A percentile compares a stretch with the other conserved stretches of the same genome.
These are phyloP conservation scores for Trametes maxima DNA, from an alignment of 768 basidiomycete species.

Conservation along the genomic window DNA sequence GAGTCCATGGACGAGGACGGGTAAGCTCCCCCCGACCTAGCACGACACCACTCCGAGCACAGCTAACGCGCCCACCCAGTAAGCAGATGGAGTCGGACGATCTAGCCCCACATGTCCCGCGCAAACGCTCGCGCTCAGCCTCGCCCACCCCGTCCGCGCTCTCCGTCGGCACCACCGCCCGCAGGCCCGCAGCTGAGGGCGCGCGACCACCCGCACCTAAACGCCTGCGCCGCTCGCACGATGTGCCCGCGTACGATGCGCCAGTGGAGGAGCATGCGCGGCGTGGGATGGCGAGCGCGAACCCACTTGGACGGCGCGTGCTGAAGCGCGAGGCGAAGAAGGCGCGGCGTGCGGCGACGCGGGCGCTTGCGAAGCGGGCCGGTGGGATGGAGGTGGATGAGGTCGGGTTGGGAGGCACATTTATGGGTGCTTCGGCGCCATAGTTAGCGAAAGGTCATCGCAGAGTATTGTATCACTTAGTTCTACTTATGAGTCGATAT, in stretches of 20 bases:
- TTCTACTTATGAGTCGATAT: too few relatives aligned
- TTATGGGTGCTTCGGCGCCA: slow-evolving; percentile 14
- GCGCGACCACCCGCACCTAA: slow-evolving; percentile 45
- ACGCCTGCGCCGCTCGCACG: slow-evolving; percentile 59
- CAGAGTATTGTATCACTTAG: too few relatives aligned
- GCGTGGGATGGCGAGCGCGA: slow-evolving; percentile 51
- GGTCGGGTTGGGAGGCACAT: slow-evolving; percentile 22
- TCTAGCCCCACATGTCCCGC: slow-evolving; percentile 29
- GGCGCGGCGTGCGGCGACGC: slow-evolving; percentile 54
- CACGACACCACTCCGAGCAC: not conserved
- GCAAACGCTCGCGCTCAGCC: slow-evolving; percentile 36
- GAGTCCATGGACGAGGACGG: slow-evolving; percentile 46
- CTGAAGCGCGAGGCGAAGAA: slow-evolving; percentile 69
- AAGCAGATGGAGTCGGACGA: slow-evolving; percentile 36
- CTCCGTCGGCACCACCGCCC: slow-evolving; percentile 8
- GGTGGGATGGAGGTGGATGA: slow-evolving; percentile 39
- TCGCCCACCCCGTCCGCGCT: slow-evolving; percentile 24
- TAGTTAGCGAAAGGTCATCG: too few relatives aligned
- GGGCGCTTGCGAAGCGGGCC: slow-evolving; percentile 17
- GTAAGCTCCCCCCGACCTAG: slow-evolving; percentile 20
- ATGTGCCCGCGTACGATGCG: slow-evolving; percentile 50
- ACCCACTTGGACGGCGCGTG: slow-evolving; percentile 60
- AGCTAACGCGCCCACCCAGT: slow-evolving; percentile 13
- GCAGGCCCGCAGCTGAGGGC: slow-evolving; percentile 8
- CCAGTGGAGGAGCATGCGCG: slow-evolving; percentile 48